Evolutionary conservation across 1,284 basidiomycete genomes (phyloP).

Genomic region (Trichosporon asahii): DNA sequence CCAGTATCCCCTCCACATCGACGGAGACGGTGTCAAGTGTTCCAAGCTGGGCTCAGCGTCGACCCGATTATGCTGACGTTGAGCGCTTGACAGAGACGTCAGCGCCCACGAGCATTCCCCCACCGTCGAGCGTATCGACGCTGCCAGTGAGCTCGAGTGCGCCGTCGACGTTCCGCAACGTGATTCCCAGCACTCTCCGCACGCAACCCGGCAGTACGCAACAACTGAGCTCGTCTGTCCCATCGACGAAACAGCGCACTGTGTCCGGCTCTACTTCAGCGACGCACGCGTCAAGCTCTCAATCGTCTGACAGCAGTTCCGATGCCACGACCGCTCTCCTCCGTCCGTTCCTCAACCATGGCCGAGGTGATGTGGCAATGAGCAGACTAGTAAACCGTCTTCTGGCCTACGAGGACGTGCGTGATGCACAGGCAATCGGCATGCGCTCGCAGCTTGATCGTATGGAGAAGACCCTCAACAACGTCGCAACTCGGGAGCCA

Average conservation of each 20-base stretch:
- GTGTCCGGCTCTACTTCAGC: background rate
- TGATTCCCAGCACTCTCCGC: background rate
- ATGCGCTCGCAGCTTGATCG: slow-evolving; percentile 45
- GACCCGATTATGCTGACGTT: background rate
- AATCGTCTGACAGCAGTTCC: background rate
- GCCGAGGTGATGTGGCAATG: background rate
- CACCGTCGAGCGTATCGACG: background rate
- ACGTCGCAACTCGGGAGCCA: slow-evolving; percentile 6
- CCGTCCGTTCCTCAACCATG: background rate
- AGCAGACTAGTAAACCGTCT: slow-evolving; percentile 35
- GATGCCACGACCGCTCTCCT: slow-evolving; percentile 1
- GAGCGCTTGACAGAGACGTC: background rate
- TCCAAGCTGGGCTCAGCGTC: background rate
- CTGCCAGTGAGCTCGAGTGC: background rate
- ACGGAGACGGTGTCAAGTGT: background rate
- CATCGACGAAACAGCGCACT: background rate
- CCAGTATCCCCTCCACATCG: background rate
- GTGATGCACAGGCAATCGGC: slow-evolving; percentile 36
- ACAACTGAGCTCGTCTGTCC: background rate
- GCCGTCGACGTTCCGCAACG: background rate
- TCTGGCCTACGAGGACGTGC: slow-evolving; percentile 45
- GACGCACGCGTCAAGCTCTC: background rate
- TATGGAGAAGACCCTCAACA: slow-evolving; percentile 43
- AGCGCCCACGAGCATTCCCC: background rate
- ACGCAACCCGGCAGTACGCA: background rate